Percentiles rank a stretch among this genome's conserved stretches.
Conservation (phyloP, 768 basidiomycete genomes). For the Boletus coccyginus region DNA sequence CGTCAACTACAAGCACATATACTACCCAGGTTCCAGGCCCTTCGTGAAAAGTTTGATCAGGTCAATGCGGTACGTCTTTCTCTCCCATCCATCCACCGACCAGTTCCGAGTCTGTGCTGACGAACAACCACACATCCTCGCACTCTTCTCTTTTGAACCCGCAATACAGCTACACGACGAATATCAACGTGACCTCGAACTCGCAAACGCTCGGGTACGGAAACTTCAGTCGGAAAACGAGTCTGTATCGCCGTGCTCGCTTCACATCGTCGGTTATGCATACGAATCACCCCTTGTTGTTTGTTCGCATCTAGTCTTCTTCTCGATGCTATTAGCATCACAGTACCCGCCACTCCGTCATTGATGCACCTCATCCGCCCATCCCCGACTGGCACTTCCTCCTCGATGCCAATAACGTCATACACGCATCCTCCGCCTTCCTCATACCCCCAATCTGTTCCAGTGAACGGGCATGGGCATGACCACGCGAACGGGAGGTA, state of each 20-base stretch:
- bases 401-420: constrained; percentile 18
- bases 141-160: background rate
- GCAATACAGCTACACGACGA: constrained; percentile 20
- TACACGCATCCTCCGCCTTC: constrained; percentile 12
- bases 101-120: background rate
- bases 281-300: background rate
- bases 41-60: constrained; percentile 34
- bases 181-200: constrained; percentile 25
- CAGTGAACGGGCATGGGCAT: constrained; percentile 26
- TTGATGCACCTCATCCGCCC: constrained; percentile 31
- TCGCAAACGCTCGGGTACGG: constrained; percentile 26
- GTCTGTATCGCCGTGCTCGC: constrained; percentile 13
- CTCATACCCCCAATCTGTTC: constrained; percentile 4
- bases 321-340: constrained; percentile 33
- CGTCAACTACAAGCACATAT: background rate
- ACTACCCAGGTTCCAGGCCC: constrained; percentile 24
- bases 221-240: constrained; percentile 34
- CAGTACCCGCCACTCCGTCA: constrained; percentile 32
- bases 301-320: constrained; percentile 22
- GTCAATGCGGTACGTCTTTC: constrained; percentile 29
- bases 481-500: constrained; percentile 28
- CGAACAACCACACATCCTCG: background rate
- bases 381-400: constrained; percentile 22
- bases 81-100: background rate
- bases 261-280: background rate